These are phyloP conservation scores for Phytophthora meadii DNA, from an alignment of 352 stramenopile species.

Conservation along the genomic window DNA sequence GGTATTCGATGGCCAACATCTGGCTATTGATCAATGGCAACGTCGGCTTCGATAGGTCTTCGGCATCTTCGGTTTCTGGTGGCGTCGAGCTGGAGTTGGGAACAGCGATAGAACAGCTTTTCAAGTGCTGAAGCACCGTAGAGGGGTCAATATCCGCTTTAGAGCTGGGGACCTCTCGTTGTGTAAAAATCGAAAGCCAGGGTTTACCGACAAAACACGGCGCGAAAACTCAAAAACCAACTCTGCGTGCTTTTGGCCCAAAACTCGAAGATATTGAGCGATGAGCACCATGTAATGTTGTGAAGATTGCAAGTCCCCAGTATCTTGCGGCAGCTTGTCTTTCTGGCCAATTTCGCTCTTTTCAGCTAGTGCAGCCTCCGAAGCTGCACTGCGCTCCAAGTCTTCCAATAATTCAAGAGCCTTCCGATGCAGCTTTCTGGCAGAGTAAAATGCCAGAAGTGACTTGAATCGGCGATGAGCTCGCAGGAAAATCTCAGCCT, in stretches of 20 bases:
- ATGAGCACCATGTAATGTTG: conserved; percentile 69
- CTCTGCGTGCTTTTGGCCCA: conserved; percentile 69
- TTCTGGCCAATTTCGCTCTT: conserved; percentile 1
- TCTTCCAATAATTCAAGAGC: conserved; percentile 84
- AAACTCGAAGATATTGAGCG: conserved; percentile 65
- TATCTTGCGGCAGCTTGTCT: background rate
- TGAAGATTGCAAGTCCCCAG: conserved; percentile 39
- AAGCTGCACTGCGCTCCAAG: conserved; percentile 62
- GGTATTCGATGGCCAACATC: conserved; percentile 82
- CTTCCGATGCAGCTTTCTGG: conserved; percentile 78
- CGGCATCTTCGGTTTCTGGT: conserved; percentile 14
- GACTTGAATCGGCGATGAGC: conserved; percentile 66
- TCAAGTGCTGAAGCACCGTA: conserved; percentile 72
- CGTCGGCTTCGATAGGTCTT: conserved; percentile 17
- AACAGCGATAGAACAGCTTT: conserved; percentile 51
- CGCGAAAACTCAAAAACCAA: conserved; percentile 87
- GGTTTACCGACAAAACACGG: conserved; percentile 63
- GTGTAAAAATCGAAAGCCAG: conserved; percentile 82
- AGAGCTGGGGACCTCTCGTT: conserved; percentile 51
- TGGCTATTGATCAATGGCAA: conserved; percentile 68
- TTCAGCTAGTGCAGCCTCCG: conserved; percentile 21
- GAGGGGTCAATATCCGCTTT: conserved; percentile 73
- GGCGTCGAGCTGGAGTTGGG: conserved; percentile 1
- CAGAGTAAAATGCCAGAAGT: conserved; percentile 75
- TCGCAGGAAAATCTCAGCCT: conserved; percentile 81